Base-by-base conservation (phyloP, 2,329 filamentous ascomycete species). In the Colletotrichum sp. region DNA sequence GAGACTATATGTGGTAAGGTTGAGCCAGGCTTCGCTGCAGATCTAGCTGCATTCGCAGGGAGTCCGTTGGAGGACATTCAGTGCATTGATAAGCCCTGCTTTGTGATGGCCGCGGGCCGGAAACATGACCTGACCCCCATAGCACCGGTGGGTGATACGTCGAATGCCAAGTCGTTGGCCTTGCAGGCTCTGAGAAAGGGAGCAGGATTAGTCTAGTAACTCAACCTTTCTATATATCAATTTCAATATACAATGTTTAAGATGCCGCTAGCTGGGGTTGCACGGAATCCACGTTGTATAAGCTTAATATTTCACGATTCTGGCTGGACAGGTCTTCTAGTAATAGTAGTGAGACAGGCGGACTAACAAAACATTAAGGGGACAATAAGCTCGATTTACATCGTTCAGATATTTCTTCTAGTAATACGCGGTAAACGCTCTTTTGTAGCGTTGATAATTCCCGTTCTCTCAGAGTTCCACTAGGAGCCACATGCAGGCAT, bases 391-490 rank as follows among this genome's bases (percentile, higher is more conserved):
- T 39, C 2, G 5, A 39, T 44, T 44, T 19, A 44, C 9, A 44
- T 6, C 8, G 5, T 44, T n/a, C 19, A 19, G 3, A 3, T 11
- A 44, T 44, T 44, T 44, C 39, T 44, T 19, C 39, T 1, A 44
- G 8, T 44, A 19, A n/a, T 44, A n/a, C 39, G 39, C 19, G 5
- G 16, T n/a, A 44, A 44, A 11, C 19, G 6, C 8, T n/a, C 4
- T 6, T 4, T 9, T 3, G 6, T n/a, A 11, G 19, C 9, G 0
- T 44, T 11, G 39, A 44, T n/a, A 1, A n/a, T n/a, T 44, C 0
- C 11, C 39, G 8, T 44, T 44, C 0, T 11, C 0, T 11, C 3
- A n/a, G 5, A 44, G 19, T 44, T n/a, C 39, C 39, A 44, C 16
- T 16, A 1, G 8, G 16, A 39, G 8, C 36, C 16, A 39, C 8